Evolutionary conservation across 495 filamentous ascomycete genomes (phyloP).

Genomic region (Talaromyces ruber): DNA sequence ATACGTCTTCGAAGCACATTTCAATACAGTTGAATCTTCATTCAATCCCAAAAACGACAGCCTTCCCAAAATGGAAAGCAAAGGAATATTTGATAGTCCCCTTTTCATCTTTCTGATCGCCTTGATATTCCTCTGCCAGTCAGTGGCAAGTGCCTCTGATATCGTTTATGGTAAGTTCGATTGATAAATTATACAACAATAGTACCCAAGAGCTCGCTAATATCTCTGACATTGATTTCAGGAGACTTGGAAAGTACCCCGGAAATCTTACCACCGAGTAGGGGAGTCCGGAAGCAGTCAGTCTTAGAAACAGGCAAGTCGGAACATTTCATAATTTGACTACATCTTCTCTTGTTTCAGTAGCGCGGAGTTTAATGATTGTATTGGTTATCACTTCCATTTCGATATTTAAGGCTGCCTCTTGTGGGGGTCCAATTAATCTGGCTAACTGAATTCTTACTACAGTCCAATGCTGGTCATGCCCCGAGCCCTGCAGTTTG

Average conservation of each 20-base stretch:
- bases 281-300: background rate
- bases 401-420: background rate
- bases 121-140: background rate
- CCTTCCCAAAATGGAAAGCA: background rate
- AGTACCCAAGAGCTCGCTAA: background rate
- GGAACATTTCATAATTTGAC: background rate
- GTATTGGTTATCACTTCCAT: background rate
- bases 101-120: background rate
- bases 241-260: background rate
- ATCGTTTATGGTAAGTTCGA: background rate
- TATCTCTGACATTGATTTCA: background rate
- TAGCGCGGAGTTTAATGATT: background rate
- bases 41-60: background rate
- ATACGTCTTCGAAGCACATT: background rate
- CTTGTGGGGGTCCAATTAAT: background rate
- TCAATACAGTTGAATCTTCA: too few species aligned
- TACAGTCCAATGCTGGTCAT: slow-evolving; percentile 5
- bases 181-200: background rate
- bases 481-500: slow-evolving; percentile 2
- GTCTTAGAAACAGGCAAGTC: background rate
- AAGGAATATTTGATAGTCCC: background rate
- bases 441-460: background rate
- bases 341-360: background rate
- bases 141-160: background rate
- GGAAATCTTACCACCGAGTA: background rate